phyloP scores from a whole-genome alignment of 2,329 filamentous ascomycete species.

The Hirsutella minnesotensis region DNA sequence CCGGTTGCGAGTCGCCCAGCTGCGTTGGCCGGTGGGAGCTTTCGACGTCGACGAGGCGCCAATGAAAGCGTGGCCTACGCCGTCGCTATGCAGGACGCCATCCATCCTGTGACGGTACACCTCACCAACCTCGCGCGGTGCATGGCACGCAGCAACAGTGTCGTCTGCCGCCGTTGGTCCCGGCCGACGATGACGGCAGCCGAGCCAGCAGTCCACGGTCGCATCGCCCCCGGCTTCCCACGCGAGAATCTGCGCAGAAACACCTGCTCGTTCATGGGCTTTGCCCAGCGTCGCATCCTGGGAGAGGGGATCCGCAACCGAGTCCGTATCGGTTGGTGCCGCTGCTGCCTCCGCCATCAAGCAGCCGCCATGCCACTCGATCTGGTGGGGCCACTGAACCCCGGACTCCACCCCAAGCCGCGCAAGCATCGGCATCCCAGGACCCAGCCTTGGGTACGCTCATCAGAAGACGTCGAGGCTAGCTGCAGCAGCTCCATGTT shows the following conservation, averaged over 20 bases:
- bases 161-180: background rate
- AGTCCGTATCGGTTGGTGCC: background rate
- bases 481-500: no score
- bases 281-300: background rate
- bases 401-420: background rate
- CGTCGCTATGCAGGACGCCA: background rate
- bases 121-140: background rate
- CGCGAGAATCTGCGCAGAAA: no score
- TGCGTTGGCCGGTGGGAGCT: background rate
- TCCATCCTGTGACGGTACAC: background rate
- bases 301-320: background rate
- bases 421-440: background rate
- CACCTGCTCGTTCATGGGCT: background rate
- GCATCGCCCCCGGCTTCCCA: background rate
- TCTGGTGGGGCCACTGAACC: background rate
- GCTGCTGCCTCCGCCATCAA: background rate
- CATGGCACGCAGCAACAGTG: background rate
- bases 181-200: background rate
- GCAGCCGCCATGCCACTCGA: background rate
- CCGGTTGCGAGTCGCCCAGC: background rate
- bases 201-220: background rate
- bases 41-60: background rate
- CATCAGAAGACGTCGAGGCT: no score
- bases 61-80: background rate
- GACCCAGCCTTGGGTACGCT: no score